Percentiles rank a stretch among this genome's conserved stretches.
These are phyloP conservation scores for Spathaspora arborariae DNA, from an alignment of 805 yeast species.

Conservation along the genomic window DNA sequence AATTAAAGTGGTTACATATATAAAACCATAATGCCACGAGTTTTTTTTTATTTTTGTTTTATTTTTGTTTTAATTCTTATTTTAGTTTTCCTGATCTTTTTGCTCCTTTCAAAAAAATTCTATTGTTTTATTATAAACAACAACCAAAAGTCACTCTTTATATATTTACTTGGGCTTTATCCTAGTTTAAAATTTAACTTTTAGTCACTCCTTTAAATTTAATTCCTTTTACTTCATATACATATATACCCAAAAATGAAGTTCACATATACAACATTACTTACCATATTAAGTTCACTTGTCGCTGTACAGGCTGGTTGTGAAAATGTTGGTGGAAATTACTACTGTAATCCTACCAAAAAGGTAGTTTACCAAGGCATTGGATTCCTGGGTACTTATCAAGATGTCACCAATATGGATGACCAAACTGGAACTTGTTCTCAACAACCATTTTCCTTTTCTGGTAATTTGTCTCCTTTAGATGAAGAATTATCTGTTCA, in stretches of 20 bases:
- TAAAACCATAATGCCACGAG: not conserved
- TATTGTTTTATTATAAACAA: not conserved
- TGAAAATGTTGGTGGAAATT: conserved; percentile 62
- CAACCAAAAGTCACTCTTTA: not conserved
- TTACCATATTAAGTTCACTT: conserved; percentile 19
- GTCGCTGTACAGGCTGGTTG: conserved; percentile 33
- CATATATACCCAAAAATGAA: conserved; percentile 14
- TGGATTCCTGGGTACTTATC: conserved; percentile 83
- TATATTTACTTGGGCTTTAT: not conserved
- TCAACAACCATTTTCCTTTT: conserved; percentile 52
- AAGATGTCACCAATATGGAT: conserved; percentile 78
- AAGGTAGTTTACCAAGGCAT: conserved; percentile 68
- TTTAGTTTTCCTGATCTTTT: not conserved
- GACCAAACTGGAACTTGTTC: conserved; percentile 66
- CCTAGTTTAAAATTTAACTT: not conserved
- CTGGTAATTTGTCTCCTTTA: conserved; percentile 73
- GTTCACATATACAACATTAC: conserved; percentile 18
- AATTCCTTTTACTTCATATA: not conserved
- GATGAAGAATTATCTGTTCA: conserved; percentile 86
- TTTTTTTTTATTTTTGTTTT: not conserved
- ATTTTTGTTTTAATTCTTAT: not conserved
- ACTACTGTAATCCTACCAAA: conserved; percentile 70
- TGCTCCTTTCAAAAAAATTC: not conserved
- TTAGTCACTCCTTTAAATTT: conserved; percentile 5
- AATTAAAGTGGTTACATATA: not conserved